Base-by-base conservation (phyloP, 2,329 filamentous ascomycete species). In the Colletotrichum higginsianum region DNA sequence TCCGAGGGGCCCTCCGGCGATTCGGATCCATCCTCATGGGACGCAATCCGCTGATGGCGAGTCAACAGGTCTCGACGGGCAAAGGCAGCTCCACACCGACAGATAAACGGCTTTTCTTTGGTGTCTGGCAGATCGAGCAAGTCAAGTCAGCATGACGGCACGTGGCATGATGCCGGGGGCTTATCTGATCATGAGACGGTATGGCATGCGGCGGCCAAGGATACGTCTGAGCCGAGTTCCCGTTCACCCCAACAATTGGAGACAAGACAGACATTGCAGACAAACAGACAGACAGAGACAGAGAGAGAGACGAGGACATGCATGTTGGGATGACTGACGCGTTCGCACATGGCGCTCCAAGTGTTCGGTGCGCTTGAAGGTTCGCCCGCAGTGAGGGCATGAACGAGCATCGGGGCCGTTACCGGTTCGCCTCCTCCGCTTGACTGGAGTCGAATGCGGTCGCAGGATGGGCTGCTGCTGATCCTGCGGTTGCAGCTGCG, bases 101-200 rank as follows among this genome's bases (percentile, higher is more conserved):
- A 86, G 23, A 84, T 71, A 72, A 84, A 86, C 1, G 84, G 84
- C 73, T 86, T 86, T 76, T 86, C 84, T 61, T 86, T 86, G 66
- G 84, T 86, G 74, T 86, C 84, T 86, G 73, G 50, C 49, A 44
- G 35, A 26, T 42, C 53, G 23, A 49, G 53, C 16, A 58, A 40
- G 60, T 72, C 16, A 58, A 40, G 60, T 72, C 42, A 72, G 69
- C 50, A 52, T 61, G 18, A 15, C 53, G 46, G 66, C 60, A 57
- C 35, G 55, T 52, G 70, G 61, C 47, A 52, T 8, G 21, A 35
- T 50, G 13, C 58, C 52, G n/a, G 60, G 23, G 30, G 30, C 30
- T 35, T 21, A n/a, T 40, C 44, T 49, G 58, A 52, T 42, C 61
- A 47, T 58, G 61, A 44, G 16, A 60, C 40, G n/a, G 21, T 52